Base-by-base conservation (phyloP, 2,329 filamentous ascomycete species). In the Hymenoscyphus fraxineus region DNA sequence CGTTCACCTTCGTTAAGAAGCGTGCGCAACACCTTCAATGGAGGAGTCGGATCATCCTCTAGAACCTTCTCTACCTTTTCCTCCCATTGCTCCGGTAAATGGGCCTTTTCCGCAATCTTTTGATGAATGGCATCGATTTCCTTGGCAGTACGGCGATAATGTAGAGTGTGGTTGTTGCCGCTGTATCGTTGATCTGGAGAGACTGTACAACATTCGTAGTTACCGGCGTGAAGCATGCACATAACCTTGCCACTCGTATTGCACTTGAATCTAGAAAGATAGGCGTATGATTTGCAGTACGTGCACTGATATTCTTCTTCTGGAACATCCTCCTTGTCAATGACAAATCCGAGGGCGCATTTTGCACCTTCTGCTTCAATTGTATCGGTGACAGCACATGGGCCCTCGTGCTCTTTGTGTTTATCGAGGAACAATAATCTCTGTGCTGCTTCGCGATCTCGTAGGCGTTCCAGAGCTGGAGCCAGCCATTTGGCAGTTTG, bases 401-500 rank as follows among this genome's bases (percentile, higher is more conserved):
- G 74, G 15, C 72, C 67, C 19, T 72, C 68, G 16, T 81, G 80
- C 66, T 85, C 82, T 62, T 83, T 81, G 73, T 93, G 90, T 60
- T 85, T 87, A 4, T 82, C 78, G 7, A 90, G 74, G 72, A 98
- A 93, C 1, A 83, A 80, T 59, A 87, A 82, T 61, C 95, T 85
- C 67, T 90, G 86, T 2, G 79, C 77, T 0, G 87, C 72, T 78
- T 98, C 95, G 39, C 92, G 87, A 64, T 87, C 85, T 69, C 86
- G 86, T 73, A 96, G 90, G 58, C 91, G 86, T 60, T 92, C 86
- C 27, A 99, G 79, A 1, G 95, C 95, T 0, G 94, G 94, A 1
- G 90, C 91, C 16, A 99, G 83, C 95, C 95, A 99, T 77, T 95
- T 97, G 0, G 95, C 92, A 1, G 92, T 97, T 71, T 92, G 91